A percentile compares a stretch with the other conserved stretches of the same genome.
These are phyloP conservation scores for Daldinia childiae DNA, from an alignment of 495 filamentous ascomycete species.

Conservation along the genomic window DNA sequence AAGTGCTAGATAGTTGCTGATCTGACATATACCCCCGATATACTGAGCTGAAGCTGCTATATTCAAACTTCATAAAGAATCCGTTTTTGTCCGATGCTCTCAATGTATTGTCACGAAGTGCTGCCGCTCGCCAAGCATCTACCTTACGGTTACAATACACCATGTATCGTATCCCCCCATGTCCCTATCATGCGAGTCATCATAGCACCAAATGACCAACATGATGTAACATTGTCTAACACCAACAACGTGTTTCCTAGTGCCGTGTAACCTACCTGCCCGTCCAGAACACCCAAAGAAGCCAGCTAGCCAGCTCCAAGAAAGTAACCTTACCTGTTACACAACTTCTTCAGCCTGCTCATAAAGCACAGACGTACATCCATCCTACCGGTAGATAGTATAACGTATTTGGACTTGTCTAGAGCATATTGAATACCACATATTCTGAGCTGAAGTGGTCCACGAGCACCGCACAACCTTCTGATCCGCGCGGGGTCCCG, in stretches of 20 bases:
- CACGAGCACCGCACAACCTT: not conserved
- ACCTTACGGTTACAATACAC: not conserved
- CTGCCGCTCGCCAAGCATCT: not conserved
- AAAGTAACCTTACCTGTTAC: not conserved
- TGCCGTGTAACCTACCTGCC: not conserved
- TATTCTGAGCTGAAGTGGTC: not conserved
- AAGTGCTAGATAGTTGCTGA: no score
- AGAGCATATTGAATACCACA: not conserved
- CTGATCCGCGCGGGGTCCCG: not conserved
- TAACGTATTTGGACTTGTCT: not conserved
- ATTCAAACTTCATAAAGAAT: not conserved
- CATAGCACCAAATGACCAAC: not conserved
- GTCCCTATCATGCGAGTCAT: constrained; percentile 1
- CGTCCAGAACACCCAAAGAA: not conserved
- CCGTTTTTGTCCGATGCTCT: not conserved
- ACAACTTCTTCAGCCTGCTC: not conserved
- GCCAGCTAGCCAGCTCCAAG: not conserved
- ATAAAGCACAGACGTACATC: not conserved
- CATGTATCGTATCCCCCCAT: not conserved
- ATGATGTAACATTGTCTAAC: not conserved
- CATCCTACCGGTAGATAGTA: not conserved
- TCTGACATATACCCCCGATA: not conserved
- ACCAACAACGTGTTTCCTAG: not conserved
- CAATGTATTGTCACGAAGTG: not conserved
- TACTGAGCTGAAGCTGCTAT: not conserved